Percentiles rank a stretch among this genome's conserved stretches.
Conservation (phyloP, 2,329 filamentous ascomycete genomes). For the Fusarium camptoceras region DNA sequence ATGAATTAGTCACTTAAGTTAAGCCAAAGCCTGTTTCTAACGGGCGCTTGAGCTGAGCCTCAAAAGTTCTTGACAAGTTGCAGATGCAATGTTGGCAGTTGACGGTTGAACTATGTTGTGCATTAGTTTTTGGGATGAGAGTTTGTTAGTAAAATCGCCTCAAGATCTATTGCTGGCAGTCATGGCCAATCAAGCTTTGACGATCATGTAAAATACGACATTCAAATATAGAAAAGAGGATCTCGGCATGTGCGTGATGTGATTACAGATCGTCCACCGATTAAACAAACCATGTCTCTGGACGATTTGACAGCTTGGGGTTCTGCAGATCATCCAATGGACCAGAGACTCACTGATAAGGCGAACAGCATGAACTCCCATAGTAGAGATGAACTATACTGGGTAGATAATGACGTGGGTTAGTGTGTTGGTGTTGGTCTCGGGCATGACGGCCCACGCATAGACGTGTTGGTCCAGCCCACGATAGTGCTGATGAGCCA, state of each 20-base stretch:
- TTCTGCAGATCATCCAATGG: background rate
- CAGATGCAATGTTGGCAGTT: background rate
- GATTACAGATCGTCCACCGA: background rate
- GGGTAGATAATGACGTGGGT: constrained; percentile 18
- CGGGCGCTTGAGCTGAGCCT: constrained; percentile 8
- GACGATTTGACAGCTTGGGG: background rate
- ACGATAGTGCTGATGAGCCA: constrained; percentile 7
- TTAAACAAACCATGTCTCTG: background rate
- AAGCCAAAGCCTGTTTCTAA: background rate
- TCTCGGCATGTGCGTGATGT: background rate
- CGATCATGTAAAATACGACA: background rate
- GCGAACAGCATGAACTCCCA: constrained; percentile 11
- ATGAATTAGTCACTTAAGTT: background rate
- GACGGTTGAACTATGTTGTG: background rate
- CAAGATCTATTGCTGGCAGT: background rate
- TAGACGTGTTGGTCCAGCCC: constrained; percentile 9
- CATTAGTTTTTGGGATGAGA: background rate
- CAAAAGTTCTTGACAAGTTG: background rate
- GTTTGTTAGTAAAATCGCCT: background rate
- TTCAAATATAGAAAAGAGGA: background rate
- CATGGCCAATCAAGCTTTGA: background rate
- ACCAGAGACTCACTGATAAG: background rate
- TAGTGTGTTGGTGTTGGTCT: background rate
- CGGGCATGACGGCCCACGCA: background rate
- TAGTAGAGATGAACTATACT: constrained; percentile 10